Base-by-base conservation (phyloP, 1,284 basidiomycete species). In the Fereydounia khargensis region DNA sequence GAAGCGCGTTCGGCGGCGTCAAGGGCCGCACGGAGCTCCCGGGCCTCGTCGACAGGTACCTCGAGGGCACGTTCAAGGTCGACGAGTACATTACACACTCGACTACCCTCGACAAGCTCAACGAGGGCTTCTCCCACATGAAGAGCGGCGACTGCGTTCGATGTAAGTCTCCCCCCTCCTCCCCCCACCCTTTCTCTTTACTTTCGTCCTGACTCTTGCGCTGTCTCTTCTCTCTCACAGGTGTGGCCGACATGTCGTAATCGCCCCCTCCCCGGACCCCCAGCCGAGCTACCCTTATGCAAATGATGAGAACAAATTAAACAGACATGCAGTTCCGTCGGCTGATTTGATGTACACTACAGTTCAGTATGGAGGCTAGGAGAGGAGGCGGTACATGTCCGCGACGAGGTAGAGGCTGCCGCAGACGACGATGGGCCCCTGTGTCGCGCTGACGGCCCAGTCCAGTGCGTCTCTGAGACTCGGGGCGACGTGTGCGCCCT, bases 1-100 rank as follows among this genome's bases (percentile, higher is more conserved):
- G 95, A 35, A 82, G 84, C 33, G 95, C 95, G 0, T 99, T 98
- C 68, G 95, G 95, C 61, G 95, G 95, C 56, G 92, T 98, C 63
- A 98, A 97, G 80, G 95, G 94, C 33, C 85, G 94, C 48, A 91
- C 91, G 28, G 92, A 97, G 79, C 50, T 68, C 42, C 69, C 71
- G 5, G 73, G 69, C 19, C 35, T 74, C 21, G 64, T 71, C 5
- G 60, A 75, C 5, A 57, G 77, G 32, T 76, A 76, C 47, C 42
- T 76, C 41, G 52, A 67, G 21, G 68, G 68, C 41, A 65, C 68
- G 25, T 75, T 78, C 47, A 66, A 66, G 47, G 69, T 78, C 34
- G 77, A 78, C 52, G 76, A 77, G 36, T 79, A 77, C 56, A 74
- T 79, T 31, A 79, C 77, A 8, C 76, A 78, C 68, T 62, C 58